Base-by-base conservation (phyloP, 345 rosid genomes). In the Capsella bursapastoris region DNA sequence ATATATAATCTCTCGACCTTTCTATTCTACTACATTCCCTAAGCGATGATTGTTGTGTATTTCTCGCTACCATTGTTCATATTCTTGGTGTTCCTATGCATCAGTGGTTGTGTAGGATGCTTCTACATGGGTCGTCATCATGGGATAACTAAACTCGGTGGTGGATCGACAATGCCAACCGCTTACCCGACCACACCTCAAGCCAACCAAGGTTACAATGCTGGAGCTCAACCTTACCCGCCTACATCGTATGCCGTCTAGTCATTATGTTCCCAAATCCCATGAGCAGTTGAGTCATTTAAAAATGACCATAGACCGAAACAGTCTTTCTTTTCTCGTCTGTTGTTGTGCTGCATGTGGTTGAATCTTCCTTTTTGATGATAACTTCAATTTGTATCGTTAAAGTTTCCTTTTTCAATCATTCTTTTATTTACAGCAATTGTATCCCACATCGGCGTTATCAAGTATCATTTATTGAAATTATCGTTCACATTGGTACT, bases 11-110 rank as follows among this genome's bases (percentile, higher is more conserved):
- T 18, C 25, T 22, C 25, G 0, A 22, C 25, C 25, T 22, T 22
- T 22, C 2, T 22, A 22, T 0, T 22, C 2, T 22, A 22, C 25
- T 22, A 22, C 25, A 22, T 22, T 22, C 25, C 25, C 25, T 62
- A 77, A 64, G 41, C 66, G 22, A 77, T 77, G 71, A 0, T 13
- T 2, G 0, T 63, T 38, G 60, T 77, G 47, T 70, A 56, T 57
- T 64, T 77, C 40, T 56, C 75, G 11, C 31, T 76, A 56, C 80
- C 76, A 38, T 64, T 77, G 59, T 64, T 70, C 76, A 31, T 70
- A 10, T 57, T 55, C 47, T 3, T 77, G 67, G 71, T 77, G 48
- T 47, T 77, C 28, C 32, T 76, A 69, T 16, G 51, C 65, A 53
- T 70, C 0, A 0, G 22, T 7, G 80, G 80, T 64, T 77, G 72